These are phyloP conservation scores for Senecio squalidus DNA, from an alignment of 140 eudicot species.

Conservation along the genomic window DNA sequence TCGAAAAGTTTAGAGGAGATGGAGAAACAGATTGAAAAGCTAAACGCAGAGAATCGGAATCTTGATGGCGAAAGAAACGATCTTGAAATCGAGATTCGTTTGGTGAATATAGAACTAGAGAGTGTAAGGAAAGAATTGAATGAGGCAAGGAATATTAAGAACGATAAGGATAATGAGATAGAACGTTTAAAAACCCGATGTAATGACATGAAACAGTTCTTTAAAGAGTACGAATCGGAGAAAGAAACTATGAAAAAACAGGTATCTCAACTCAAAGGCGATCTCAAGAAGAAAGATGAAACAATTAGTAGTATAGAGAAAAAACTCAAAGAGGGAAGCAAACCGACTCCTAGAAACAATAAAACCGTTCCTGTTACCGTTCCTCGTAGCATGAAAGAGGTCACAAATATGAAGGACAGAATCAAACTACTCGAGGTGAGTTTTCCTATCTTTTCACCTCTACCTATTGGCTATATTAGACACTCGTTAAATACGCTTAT, in stretches of 20 bases:
- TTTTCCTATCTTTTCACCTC: background rate
- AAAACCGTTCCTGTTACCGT: conserved; percentile 24
- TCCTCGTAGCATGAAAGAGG: conserved; percentile 46
- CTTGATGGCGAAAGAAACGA: conserved; percentile 43
- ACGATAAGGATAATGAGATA: conserved; percentile 51
- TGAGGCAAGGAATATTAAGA: conserved; percentile 29
- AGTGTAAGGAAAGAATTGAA: conserved; percentile 36
- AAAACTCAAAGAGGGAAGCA: conserved; percentile 49
- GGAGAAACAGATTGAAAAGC: conserved; percentile 39
- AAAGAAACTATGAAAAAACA: conserved; percentile 60
- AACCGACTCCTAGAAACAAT: conserved; percentile 36
- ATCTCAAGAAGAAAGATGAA: conserved; percentile 76
- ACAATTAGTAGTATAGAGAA: conserved; percentile 45
- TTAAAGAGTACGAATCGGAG: conserved; percentile 48
- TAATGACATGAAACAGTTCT: conserved; percentile 40
- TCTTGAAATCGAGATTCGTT: conserved; percentile 32
- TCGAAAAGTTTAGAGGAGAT: conserved; percentile 34
- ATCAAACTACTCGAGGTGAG: conserved; percentile 71
- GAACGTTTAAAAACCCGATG: conserved; percentile 44
- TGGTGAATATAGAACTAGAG: conserved; percentile 43
- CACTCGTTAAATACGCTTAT: background rate
- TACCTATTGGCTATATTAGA: background rate
- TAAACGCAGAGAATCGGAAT: conserved; percentile 33
- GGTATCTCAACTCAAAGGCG: conserved; percentile 45
- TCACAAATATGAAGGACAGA: conserved; percentile 56